Conservation (phyloP, 2,329 filamentous ascomycete species). For the Penicillium hesseltinei region DNA sequence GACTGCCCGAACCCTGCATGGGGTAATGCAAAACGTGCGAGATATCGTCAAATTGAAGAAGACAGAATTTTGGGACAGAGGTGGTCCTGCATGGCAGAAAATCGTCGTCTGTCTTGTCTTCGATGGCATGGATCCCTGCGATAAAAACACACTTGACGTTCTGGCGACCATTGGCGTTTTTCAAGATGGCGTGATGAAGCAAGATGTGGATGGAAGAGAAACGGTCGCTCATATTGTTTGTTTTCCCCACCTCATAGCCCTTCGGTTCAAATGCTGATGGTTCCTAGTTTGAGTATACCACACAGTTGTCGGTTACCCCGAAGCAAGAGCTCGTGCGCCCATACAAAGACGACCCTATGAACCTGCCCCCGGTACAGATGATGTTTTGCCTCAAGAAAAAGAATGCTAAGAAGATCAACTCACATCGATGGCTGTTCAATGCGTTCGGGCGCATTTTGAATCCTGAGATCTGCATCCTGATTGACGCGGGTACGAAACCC, state of each 20-base stretch:
- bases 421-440: constrained; percentile 95
- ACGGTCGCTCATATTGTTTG: constrained; percentile 79
- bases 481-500: constrained; percentile 94
- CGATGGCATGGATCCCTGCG: constrained; percentile 91
- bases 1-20: constrained; percentile 82
- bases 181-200: constrained; percentile 96
- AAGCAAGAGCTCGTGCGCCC: constrained; percentile 92
- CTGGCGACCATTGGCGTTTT: constrained; percentile 89
- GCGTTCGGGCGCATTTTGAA: constrained; percentile 93
- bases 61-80: constrained; percentile 98
- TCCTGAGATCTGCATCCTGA: constrained; percentile 87
- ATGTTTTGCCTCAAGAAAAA: constrained; percentile 97
- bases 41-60: constrained; percentile 98
- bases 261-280: constrained; percentile 5
- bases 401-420: constrained; percentile 99
- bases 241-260: background rate
- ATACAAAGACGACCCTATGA: constrained; percentile 73
- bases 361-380: constrained; percentile 91
- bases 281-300: constrained; percentile 81
- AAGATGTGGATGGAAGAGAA: constrained; percentile 91
- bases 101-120: constrained; percentile 95
- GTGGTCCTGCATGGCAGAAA: constrained; percentile 95
- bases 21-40: constrained; percentile 95
- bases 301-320: constrained; percentile 90
- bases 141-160: constrained; percentile 88